Conservation (phyloP, 169 alveolate genomes). For the Plasmodium malariae region DNA sequence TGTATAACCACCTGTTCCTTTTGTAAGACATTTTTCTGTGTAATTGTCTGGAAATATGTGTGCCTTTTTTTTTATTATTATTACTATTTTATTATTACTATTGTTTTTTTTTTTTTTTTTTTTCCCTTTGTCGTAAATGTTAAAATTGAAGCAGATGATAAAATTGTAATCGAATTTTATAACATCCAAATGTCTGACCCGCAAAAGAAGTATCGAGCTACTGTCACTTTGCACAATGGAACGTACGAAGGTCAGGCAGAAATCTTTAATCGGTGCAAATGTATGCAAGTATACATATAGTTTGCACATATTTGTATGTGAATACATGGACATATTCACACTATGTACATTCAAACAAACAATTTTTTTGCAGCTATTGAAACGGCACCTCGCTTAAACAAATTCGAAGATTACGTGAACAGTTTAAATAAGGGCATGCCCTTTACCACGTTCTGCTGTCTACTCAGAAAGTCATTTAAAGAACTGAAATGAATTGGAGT, state of each 20-base stretch:
- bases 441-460: slow-evolving; percentile 67
- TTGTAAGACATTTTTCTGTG: no score
- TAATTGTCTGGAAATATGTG: no score
- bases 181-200: slow-evolving; percentile 64
- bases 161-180: slow-evolving; percentile 53
- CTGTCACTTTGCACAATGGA: slow-evolving; percentile 46
- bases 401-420: slow-evolving; percentile 52
- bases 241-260: slow-evolving; percentile 39
- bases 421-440: slow-evolving; percentile 66
- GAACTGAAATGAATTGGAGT: slow-evolving; percentile 54
- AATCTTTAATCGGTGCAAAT: not conserved
- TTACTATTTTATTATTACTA: no score
- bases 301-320: not conserved
- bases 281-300: not conserved
- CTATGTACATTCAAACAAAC: not conserved
- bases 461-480: slow-evolving; percentile 61
- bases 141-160: slow-evolving; percentile 30
- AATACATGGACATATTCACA: not conserved
- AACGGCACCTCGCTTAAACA: slow-evolving; percentile 38
- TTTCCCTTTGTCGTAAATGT: not conserved
- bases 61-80: no score
- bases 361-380: slow-evolving; percentile 31
- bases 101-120: not conserved
- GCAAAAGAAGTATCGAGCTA: slow-evolving; percentile 66
- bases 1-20: no score